Conservation (phyloP, 208 protist genomes). For the Vickermania spadyakhi region DNA sequence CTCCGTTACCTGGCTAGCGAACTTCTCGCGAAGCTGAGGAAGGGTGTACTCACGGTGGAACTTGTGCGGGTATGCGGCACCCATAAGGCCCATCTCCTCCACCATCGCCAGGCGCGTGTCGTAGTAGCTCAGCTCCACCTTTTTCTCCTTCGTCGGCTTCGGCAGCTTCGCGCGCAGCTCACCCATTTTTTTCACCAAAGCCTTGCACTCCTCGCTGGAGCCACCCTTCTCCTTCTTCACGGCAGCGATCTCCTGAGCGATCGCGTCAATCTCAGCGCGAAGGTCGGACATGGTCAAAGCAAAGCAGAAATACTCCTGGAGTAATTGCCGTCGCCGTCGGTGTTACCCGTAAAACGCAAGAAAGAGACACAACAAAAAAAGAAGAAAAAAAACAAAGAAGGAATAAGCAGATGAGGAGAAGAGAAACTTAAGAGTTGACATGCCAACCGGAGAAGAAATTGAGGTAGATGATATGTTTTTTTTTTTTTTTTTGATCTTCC, state of each 20-base stretch:
- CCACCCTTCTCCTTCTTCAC: constrained; percentile 60
- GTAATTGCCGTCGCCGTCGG: no score
- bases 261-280: constrained; percentile 60
- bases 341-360: no score
- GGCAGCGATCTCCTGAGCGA: constrained; percentile 55
- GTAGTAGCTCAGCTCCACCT: constrained; percentile 72
- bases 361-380: neutral
- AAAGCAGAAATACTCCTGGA: neutral
- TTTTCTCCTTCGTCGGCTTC: constrained; percentile 34
- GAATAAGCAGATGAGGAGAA: neutral
- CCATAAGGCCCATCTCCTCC: constrained; percentile 70
- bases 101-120: constrained; percentile 85
- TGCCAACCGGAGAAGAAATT: no score
- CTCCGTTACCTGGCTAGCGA: constrained; percentile 34
- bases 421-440: neutral
- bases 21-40: constrained; percentile 84
- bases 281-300: constrained; percentile 35
- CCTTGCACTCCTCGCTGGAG: constrained; percentile 52
- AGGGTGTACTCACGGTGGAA: constrained; percentile 86
- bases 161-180: constrained; percentile 42
- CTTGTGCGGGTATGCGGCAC: constrained; percentile 97
- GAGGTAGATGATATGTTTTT: neutral
- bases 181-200: constrained; percentile 65
- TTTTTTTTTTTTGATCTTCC: neutral
- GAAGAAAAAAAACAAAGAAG: neutral